Percentiles rank a stretch among this genome's conserved stretches.
These are phyloP conservation scores for Mortierella sp. DNA, from an alignment of 371 early-diverging fungal genomes.

Conservation along the genomic window DNA sequence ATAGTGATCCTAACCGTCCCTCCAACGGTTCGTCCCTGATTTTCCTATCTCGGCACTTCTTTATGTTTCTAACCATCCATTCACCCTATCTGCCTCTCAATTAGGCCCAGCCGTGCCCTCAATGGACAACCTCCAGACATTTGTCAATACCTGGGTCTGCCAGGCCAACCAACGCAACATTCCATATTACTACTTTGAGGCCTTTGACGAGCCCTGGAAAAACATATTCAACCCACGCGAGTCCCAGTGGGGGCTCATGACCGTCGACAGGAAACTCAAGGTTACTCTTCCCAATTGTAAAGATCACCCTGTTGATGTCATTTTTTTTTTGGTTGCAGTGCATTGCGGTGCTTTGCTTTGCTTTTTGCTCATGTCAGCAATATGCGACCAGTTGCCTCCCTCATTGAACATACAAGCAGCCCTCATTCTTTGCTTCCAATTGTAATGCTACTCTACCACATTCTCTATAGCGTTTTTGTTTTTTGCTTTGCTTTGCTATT, in stretches of 20 bases:
- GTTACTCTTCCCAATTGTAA: constrained; percentile 42
- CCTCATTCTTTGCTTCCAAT: background rate
- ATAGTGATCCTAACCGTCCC: too few relatives aligned
- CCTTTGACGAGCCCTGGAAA: constrained; percentile 77
- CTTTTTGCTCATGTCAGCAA: too few relatives aligned
- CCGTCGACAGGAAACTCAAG: constrained; percentile 55
- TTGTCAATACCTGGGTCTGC: constrained; percentile 61
- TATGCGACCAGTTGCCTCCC: too few relatives aligned
- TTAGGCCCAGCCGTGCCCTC: constrained; percentile 61
- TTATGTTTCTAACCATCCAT: too few relatives aligned
- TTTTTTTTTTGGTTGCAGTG: background rate
- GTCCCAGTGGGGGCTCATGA: constrained; percentile 59
- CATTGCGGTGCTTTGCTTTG: too few relatives aligned
- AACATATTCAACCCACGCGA: constrained; percentile 37
- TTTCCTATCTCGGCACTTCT: background rate
- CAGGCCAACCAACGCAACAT: constrained; percentile 60
- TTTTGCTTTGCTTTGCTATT: background rate
- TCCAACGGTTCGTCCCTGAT: background rate
- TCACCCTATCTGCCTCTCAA: background rate
- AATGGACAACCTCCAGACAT: constrained; percentile 63
- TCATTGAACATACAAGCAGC: background rate
- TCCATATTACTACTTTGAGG: constrained; percentile 72
- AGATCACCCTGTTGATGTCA: background rate
- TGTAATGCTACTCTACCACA: background rate
- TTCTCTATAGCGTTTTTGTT: background rate